Evolutionary conservation across 139 green algal genomes (phyloP), one percentile per base, ranked within the genome.

Genomic region (Coccomyxa sp.): DNA sequence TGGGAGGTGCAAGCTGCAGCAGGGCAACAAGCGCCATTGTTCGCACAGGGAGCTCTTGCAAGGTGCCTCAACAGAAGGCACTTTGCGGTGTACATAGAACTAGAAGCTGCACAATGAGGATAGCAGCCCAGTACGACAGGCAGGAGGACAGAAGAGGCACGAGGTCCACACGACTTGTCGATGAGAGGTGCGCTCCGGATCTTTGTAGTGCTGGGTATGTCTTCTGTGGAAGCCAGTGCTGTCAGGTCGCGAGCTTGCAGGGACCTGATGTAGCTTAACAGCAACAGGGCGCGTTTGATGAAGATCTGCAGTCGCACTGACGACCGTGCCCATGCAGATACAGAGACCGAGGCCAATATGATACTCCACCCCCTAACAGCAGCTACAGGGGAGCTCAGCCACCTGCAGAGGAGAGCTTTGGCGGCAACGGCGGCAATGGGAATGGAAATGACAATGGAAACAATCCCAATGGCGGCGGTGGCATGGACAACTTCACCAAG

Each of bases 401-500:
- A 34, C 74, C 74, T 40, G 40, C 74, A 75, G 12, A 75, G 7
- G 33, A 71, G 6, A 70, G 70, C 18, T 71, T 70, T 68, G 68
- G 68, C 34, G 74, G 74, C 10, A 71, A 71, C 14, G 50, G 50
- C 50, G 22, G 18, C 50, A 22, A 6, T 64, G 50, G 50, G 27
- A 18, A 18, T 31, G 50, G 50, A 18, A 64, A 64, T 64, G 50
- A 22, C 2, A n/a, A n/a, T n/a, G 50, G 50, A 64, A 64, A 64
- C n/a, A n/a, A n/a, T n/a, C n/a, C n/a, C 64, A 71, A 71, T 36
- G 64, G 64, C 27, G 64, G 64, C 27, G 71, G 39, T 34, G 71
- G 71, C 39, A 58, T 38, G 22, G 71, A 58, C 39, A 86, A 84
- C 81, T 72, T 90, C 29, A 90, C 85, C 24, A 91, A 89, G n/a